phyloP scores from a whole-genome alignment of 2,329 filamentous ascomycete genomes.

The Akanthomyces uredinophilus region DNA sequence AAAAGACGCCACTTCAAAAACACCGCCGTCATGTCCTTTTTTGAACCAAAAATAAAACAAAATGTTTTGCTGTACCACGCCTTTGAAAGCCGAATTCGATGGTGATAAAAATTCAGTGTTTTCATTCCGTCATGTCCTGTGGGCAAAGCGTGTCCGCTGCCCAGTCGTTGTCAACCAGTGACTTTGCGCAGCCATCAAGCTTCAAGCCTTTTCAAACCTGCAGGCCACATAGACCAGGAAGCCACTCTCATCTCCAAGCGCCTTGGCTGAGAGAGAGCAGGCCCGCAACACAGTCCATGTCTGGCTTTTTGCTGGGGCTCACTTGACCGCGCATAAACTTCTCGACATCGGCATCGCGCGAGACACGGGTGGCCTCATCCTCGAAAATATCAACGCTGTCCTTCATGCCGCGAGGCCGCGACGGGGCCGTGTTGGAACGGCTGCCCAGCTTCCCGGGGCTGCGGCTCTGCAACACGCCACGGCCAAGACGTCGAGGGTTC shows the following conservation, averaged over 20 bases:
- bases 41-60: background rate
- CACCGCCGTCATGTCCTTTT: background rate
- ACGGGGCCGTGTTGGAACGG: constrained; percentile 39
- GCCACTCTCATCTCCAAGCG: constrained; percentile 65
- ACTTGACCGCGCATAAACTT: constrained; percentile 65
- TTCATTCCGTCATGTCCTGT: constrained; percentile 5
- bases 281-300: constrained; percentile 87
- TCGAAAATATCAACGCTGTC: constrained; percentile 48
- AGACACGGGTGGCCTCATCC: constrained; percentile 33
- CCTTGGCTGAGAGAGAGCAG: constrained; percentile 84
- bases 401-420: constrained; percentile 27
- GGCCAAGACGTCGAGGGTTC: constrained; percentile 38
- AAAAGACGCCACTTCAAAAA: background rate
- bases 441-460: constrained; percentile 28
- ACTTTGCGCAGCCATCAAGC: background rate
- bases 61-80: background rate
- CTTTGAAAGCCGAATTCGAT: constrained; percentile 1
- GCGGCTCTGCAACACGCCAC: constrained; percentile 37
- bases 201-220: background rate
- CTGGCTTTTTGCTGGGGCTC: constrained; percentile 67
- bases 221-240: background rate
- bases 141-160: background rate
- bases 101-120: background rate
- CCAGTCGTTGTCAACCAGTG: constrained; percentile 1
- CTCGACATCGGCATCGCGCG: constrained; percentile 56